Percentiles rank a stretch among this genome's conserved stretches.
Evolutionary conservation across 108 stramenopile genomes (phyloP).

Genomic region (Fragilaria radians): DNA sequence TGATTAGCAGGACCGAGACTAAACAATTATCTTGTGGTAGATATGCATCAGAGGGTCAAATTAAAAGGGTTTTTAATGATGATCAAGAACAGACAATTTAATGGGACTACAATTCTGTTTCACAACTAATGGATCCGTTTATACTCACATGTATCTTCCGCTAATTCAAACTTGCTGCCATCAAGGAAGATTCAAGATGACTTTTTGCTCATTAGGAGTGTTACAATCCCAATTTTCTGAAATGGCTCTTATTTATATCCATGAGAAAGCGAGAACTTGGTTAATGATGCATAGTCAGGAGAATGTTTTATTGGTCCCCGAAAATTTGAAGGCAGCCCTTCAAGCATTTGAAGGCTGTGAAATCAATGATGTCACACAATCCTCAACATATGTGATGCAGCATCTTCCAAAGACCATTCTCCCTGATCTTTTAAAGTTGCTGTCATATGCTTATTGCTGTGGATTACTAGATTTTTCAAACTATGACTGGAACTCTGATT

Average conservation of each 20-base stretch:
- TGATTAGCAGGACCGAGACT: not conserved
- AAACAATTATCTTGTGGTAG: not conserved
- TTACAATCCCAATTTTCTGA: not conserved
- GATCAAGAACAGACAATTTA: not conserved
- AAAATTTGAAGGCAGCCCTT: not conserved
- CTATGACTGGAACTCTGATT: not conserved
- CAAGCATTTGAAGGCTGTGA: not conserved
- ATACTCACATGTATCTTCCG: not conserved
- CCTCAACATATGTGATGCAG: not conserved
- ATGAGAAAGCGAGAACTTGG: not conserved
- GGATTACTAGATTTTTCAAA: not conserved
- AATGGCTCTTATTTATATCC: not conserved
- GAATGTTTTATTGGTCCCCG: not conserved
- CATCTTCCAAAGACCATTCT: not conserved
- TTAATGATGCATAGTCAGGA: not conserved
- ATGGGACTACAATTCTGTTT: not conserved
- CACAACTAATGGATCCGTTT: not conserved
- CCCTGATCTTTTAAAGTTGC: not conserved
- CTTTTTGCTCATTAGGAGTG: not conserved
- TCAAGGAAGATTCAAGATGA: not conserved
- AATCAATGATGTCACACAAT: not conserved
- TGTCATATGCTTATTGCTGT: not conserved
- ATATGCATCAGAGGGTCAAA: not conserved
- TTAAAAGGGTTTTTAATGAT: too few species aligned
- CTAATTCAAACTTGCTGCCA: not conserved